Evolutionary conservation across 805 yeast genomes (phyloP).

Genomic region (Metschnikowia arizonensis): DNA sequence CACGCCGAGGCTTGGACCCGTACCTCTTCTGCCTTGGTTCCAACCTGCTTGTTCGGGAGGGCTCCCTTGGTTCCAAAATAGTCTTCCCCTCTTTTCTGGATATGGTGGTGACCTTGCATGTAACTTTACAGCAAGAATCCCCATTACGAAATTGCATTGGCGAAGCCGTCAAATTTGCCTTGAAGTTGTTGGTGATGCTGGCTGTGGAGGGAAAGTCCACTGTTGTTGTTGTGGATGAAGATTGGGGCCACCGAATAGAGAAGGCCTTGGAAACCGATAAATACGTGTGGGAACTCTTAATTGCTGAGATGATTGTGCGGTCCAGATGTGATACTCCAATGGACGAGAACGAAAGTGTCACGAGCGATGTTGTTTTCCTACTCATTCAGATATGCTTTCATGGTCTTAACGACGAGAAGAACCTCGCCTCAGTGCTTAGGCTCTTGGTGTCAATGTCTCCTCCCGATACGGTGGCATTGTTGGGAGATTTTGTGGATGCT

Average conservation of each 20-base stretch:
- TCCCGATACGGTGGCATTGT: slow-evolving; percentile 20
- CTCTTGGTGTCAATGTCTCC: slow-evolving; percentile 32
- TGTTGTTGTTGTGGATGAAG: slow-evolving; percentile 62
- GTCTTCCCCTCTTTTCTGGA: slow-evolving; percentile 55
- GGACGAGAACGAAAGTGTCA: slow-evolving; percentile 16
- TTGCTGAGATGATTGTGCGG: slow-evolving; percentile 19
- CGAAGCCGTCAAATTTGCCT: slow-evolving; percentile 42
- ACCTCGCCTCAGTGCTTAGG: slow-evolving; percentile 37
- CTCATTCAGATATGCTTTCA: slow-evolving; percentile 35
- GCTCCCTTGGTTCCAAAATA: slow-evolving; percentile 28
- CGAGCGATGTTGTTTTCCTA: slow-evolving; percentile 13
- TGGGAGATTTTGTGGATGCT: slow-evolving; percentile 17
- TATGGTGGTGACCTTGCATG: slow-evolving; percentile 26
- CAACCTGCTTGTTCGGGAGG: slow-evolving; percentile 32
- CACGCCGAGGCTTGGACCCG: slow-evolving; percentile 76
- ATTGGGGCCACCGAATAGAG: slow-evolving; percentile 67
- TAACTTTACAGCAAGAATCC: slow-evolving; percentile 20
- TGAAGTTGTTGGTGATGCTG: slow-evolving; percentile 62
- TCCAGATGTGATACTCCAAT: slow-evolving; percentile 16
- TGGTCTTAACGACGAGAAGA: slow-evolving; percentile 27
- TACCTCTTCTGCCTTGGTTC: slow-evolving; percentile 36
- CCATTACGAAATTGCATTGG: slow-evolving; percentile 2
- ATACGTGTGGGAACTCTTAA: slow-evolving; percentile 35
- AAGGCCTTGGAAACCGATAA: slow-evolving; percentile 65
- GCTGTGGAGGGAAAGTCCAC: slow-evolving; percentile 50